A percentile compares a stretch with the other conserved stretches of the same genome.
Evolutionary conservation across 192 early-diverging fungal genomes (phyloP).

Genomic region (Paraglomus brasilianum): DNA sequence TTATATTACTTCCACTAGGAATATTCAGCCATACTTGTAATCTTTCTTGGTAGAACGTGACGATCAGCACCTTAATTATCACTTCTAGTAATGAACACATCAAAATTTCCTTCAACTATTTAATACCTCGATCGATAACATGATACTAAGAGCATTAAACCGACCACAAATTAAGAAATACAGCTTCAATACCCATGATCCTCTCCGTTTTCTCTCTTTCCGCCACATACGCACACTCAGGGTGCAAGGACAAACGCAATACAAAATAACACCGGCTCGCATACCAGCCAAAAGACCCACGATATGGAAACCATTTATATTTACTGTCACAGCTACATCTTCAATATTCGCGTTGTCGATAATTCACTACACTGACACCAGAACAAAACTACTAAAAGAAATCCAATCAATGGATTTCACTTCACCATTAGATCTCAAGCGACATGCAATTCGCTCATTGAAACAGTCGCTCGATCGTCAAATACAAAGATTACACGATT

Average conservation of each 20-base stretch:
- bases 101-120: too few relatives aligned
- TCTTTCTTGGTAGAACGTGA: too few relatives aligned
- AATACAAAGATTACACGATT: slow-evolving; percentile 37
- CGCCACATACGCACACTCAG: background rate
- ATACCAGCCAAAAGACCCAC: slow-evolving; percentile 33
- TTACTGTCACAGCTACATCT: slow-evolving; percentile 40
- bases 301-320: slow-evolving; percentile 45
- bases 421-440: slow-evolving; percentile 32
- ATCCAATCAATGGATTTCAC: slow-evolving; percentile 36
- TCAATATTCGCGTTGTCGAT: slow-evolving; percentile 42
- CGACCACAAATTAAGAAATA: background rate
- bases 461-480: slow-evolving; percentile 32
- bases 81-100: too few relatives aligned
- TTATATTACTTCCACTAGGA: too few relatives aligned
- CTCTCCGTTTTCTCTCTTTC: background rate
- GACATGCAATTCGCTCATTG: slow-evolving; percentile 31
- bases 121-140: background rate
- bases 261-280: background rate
- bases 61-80: too few relatives aligned
- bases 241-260: background rate
- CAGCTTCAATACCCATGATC: background rate
- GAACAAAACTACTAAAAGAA: slow-evolving; percentile 33
- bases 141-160: background rate
- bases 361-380: slow-evolving; percentile 36
- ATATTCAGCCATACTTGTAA: too few relatives aligned